These are phyloP conservation scores for Teratosphaeria epicoccoides DNA, from an alignment of 2,329 filamentous ascomycete genomes.

Conservation along the genomic window DNA sequence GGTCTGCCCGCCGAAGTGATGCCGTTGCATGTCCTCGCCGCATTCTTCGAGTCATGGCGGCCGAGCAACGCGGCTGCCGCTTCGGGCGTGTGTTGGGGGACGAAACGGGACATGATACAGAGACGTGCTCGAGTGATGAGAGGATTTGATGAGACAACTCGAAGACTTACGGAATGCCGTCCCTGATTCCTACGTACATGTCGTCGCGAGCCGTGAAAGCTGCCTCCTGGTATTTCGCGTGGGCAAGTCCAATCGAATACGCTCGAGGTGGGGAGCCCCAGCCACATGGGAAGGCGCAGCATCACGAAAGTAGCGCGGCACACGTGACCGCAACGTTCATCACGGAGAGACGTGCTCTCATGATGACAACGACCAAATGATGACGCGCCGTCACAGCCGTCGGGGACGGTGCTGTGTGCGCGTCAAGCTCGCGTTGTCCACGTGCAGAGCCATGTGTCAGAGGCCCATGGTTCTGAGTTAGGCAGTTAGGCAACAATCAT, in stretches of 20 bases:
- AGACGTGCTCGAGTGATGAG: not conserved
- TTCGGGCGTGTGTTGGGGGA: slow-evolving; percentile 59
- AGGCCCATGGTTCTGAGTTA: no score
- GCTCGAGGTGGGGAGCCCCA: not conserved
- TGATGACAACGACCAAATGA: no score
- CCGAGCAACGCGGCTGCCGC: slow-evolving; percentile 47
- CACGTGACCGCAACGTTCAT: no score
- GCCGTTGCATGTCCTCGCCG: slow-evolving; percentile 75
- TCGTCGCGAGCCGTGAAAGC: not conserved
- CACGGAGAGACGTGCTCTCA: no score
- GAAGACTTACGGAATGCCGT: not conserved
- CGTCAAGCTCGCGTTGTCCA: not conserved
- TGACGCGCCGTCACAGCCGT: no score
- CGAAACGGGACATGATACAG: not conserved
- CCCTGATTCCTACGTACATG: not conserved
- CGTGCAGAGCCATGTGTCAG: not conserved
- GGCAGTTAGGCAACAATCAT: no score
- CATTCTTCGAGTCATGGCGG: slow-evolving; percentile 75
- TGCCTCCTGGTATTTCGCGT: not conserved
- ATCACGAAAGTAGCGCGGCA: not conserved
- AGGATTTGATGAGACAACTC: not conserved
- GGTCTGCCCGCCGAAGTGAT: slow-evolving; percentile 73
- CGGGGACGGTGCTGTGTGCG: no score
- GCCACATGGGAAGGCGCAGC: not conserved
- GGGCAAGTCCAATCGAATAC: not conserved